Evolutionary conservation across 2,329 filamentous ascomycete species (phyloP).

Genomic region (Basipetospora chlamydospora): DNA sequence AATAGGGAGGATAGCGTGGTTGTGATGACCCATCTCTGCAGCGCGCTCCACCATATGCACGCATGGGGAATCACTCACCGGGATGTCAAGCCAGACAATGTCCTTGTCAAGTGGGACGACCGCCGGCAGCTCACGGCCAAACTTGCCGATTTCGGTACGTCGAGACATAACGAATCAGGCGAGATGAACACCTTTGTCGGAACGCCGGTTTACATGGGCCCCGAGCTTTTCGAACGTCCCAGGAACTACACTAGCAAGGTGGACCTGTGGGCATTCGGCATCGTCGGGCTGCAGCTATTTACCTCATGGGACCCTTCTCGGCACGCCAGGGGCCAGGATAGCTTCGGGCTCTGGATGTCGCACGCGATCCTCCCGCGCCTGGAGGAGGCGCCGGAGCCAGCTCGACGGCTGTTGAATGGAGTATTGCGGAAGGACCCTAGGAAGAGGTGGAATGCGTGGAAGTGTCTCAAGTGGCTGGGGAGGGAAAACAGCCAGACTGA

Average conservation of each 20-base stretch:
- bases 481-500: background rate
- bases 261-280: slow-evolving; percentile 6
- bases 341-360: slow-evolving; percentile 2
- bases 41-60: slow-evolving; percentile 5
- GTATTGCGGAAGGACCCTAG: slow-evolving; percentile 1
- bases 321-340: background rate
- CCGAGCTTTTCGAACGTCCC: slow-evolving; percentile 6
- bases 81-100: slow-evolving; percentile 4
- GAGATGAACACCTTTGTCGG: no score
- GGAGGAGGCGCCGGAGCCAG: background rate
- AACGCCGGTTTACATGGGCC: no score
- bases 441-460: slow-evolving; percentile 6
- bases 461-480: slow-evolving; percentile 5
- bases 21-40: slow-evolving; percentile 4
- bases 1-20: background rate
- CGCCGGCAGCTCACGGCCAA: background rate
- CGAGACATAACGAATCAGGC: no score
- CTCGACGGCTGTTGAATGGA: background rate
- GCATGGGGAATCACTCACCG: slow-evolving; percentile 1
- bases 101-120: background rate
- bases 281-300: slow-evolving; percentile 6
- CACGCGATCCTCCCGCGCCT: background rate
- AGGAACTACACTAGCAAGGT: slow-evolving; percentile 5
- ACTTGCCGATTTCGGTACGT: no score
- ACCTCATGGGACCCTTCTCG: slow-evolving; percentile 4